These are phyloP conservation scores for Ophiocordyceps camponoti-saundersi DNA, from an alignment of 2,329 filamentous ascomycete genomes.

Conservation along the genomic window DNA sequence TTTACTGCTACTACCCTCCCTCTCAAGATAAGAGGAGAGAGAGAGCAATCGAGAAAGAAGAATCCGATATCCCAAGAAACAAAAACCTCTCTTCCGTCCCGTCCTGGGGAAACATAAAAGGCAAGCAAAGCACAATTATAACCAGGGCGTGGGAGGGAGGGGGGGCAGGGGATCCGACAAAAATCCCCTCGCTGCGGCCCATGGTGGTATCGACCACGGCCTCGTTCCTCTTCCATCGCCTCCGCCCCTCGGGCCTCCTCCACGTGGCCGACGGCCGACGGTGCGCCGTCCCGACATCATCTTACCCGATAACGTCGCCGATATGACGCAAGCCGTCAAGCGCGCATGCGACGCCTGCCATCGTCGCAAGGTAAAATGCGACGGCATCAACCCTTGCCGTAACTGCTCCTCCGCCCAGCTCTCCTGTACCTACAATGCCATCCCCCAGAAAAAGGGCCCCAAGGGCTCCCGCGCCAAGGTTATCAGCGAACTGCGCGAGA, in stretches of 20 bases:
- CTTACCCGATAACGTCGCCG: conserved; percentile 2
- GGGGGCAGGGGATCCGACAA: not conserved
- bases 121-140: too few relatives aligned
- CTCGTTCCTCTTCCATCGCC: not conserved
- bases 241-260: not conserved
- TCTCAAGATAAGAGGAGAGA: not conserved
- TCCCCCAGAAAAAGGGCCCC: conserved; percentile 61
- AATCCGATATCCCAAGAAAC: too few relatives aligned
- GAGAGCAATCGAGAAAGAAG: not conserved
- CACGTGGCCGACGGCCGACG: not conserved
- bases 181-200: not conserved
- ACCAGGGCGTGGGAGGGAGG: too few relatives aligned
- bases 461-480: conserved; percentile 61
- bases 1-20: not conserved
- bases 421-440: conserved; percentile 56
- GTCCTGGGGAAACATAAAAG: too few relatives aligned
- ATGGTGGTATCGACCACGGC: conserved; percentile 2
- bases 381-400: conserved; percentile 52
- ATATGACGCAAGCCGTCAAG: conserved; percentile 36
- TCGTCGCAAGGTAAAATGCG: conserved; percentile 59
- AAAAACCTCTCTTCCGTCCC: too few relatives aligned
- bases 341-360: conserved; percentile 58
- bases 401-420: conserved; percentile 53
- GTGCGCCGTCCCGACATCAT: not conserved
- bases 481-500: conserved; percentile 55